These are phyloP conservation scores for Trypanosoma brucei DNA, from an alignment of 208 protist genomes.

Conservation along the genomic window DNA sequence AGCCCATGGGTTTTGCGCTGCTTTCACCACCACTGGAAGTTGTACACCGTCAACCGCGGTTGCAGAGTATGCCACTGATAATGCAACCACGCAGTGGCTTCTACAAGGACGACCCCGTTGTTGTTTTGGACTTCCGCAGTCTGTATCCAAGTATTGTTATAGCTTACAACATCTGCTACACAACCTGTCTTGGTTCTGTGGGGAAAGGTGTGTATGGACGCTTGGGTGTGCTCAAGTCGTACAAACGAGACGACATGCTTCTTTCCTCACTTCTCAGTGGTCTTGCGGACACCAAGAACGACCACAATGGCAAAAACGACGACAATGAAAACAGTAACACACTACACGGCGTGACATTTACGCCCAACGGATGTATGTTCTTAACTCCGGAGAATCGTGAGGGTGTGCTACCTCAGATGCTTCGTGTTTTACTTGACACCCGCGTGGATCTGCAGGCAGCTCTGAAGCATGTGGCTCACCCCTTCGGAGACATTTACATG, in stretches of 20 bases:
- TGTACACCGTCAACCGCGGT: constrained; percentile 64
- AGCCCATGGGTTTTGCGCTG: constrained; percentile 61
- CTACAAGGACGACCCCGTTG: constrained; percentile 88
- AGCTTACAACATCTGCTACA: constrained; percentile 99
- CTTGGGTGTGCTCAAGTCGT: constrained; percentile 75
- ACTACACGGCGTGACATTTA: constrained; percentile 39
- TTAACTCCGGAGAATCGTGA: constrained; percentile 38
- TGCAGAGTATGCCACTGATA: constrained; percentile 76
- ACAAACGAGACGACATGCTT: constrained; percentile 33
- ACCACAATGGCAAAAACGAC: neutral
- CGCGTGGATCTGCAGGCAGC: constrained; percentile 81
- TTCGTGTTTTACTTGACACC: constrained; percentile 67
- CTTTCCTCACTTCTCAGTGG: constrained; percentile 86
- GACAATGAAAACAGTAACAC: constrained; percentile 85
- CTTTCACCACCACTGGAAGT: constrained; percentile 50
- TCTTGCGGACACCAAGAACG: constrained; percentile 6
- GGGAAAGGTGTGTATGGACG: constrained; percentile 8
- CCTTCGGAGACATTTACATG: constrained; percentile 40
- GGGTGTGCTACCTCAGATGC: constrained; percentile 75
- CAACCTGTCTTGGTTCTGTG: constrained; percentile 71
- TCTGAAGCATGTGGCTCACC: constrained; percentile 55
- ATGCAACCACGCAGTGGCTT: constrained; percentile 68
- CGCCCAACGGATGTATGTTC: constrained; percentile 81
- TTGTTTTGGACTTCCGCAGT: constrained; percentile 99
- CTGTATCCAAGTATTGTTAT: constrained; percentile 99